Base-by-base conservation (phyloP, 176 grass and related monocot species). In the Phyllostachys edulis region DNA sequence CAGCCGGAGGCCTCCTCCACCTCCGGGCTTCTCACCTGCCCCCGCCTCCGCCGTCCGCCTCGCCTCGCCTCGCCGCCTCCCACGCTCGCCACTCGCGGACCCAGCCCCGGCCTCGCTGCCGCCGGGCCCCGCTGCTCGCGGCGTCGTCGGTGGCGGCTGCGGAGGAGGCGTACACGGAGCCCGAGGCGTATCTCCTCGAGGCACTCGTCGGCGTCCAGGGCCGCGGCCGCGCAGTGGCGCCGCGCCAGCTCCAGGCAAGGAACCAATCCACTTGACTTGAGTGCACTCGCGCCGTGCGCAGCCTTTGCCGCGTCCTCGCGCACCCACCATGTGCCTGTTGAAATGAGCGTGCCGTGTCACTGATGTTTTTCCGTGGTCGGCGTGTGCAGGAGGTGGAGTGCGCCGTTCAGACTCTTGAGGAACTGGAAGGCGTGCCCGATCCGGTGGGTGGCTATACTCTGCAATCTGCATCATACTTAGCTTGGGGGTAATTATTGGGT, bases 201-300 rank as follows among this genome's bases (percentile, higher is more conserved):
- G 92, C 92, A n/a, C 87, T 98, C 12, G 82, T 93, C 47, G 95
- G 95, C 20, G 87, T 95, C 7, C 95, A 91, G 79, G 95, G 95
- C 29, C 87, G 95, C 36, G 90, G 95, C 41, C 92, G 92, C 29
- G 91, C 71, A 4, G 92, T 90, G 47, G 87, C 90, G 64, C 67
- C 91, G 17, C 79, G 86, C 41, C 95, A 93, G 81, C 82, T 98
- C 34, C 87, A 94, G 91, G 95, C 77, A 90, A 88, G 73, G 73
- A 40, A 57, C 21, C 15, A 2, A 4, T 8, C 63, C 40, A 0
- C 27, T 69, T 65, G 10, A 10, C 18, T 10, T 6, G 55, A 9
- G 12, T 4, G 20, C 38, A 47, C 45, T 47, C 12, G 45, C 45
- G 45, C 12, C 12, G 12, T 47, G 7, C 0, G 18, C 24, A 9